These are phyloP conservation scores for Aspergillus oerlinghausenensis DNA, from an alignment of 2,329 filamentous ascomycete genomes.

Conservation along the genomic window DNA sequence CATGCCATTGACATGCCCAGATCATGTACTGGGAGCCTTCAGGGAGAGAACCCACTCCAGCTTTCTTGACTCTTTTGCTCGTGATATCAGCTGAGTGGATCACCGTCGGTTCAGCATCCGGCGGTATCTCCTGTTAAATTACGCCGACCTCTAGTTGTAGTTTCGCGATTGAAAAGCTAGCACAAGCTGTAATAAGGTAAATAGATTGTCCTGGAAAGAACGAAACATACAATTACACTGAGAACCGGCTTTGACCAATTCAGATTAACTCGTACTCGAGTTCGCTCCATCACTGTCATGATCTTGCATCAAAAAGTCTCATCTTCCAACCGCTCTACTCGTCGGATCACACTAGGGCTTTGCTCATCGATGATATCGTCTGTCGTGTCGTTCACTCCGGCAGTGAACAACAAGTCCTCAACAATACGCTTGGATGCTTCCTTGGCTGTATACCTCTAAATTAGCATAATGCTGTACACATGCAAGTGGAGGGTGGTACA, in stretches of 20 bases:
- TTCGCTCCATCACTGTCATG: too few relatives aligned
- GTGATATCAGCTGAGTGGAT: neutral
- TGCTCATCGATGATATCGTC: constrained; percentile 36
- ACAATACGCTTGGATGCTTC: constrained; percentile 49
- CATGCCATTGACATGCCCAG: neutral
- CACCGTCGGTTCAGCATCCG: neutral
- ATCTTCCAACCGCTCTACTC: constrained; percentile 39
- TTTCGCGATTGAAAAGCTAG: neutral
- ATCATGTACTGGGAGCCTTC: neutral
- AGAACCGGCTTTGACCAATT: neutral
- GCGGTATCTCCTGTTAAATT: neutral
- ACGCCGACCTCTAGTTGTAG: neutral
- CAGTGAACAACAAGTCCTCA: constrained; percentile 44
- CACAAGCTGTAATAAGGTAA: neutral
- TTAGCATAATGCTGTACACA: neutral
- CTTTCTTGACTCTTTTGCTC: neutral
- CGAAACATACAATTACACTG: neutral
- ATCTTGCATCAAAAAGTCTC: constrained; percentile 39
- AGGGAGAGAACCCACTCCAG: neutral
- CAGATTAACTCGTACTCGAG: neutral
- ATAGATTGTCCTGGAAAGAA: neutral
- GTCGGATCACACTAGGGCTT: constrained; percentile 44
- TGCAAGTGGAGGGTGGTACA: constrained; percentile 7
- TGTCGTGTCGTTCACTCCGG: constrained; percentile 39
- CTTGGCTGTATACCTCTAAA: constrained; percentile 31